Percentiles rank a stretch among this genome's conserved stretches.
phyloP scores from a whole-genome alignment of 139 green algal species.

The Yamagishiella unicocca region DNA sequence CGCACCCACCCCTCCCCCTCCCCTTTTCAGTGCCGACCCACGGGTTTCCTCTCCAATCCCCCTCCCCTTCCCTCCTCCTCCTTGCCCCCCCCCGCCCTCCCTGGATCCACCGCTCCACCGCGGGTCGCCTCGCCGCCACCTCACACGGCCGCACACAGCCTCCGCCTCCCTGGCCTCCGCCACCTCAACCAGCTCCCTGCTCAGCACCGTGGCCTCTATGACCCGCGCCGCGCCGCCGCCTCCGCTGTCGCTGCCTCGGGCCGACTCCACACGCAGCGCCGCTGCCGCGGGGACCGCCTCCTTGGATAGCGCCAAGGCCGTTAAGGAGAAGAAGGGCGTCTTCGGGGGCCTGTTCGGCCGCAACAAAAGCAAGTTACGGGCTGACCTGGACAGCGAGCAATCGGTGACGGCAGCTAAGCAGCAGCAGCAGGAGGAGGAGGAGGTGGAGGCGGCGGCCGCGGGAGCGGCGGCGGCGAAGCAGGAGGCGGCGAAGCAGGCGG shows the following conservation, averaged over 20 bases:
- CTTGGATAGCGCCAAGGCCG: neutral
- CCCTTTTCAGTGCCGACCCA: no score
- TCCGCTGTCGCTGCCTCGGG: neutral
- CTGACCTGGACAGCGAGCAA: no score
- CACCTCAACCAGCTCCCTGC: neutral
- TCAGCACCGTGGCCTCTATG: slow-evolving; percentile 2
- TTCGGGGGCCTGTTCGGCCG: neutral
- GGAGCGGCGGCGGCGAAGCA: neutral
- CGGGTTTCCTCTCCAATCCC: no score
- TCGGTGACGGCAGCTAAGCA: no score
- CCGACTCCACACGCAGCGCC: neutral
- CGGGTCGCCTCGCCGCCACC: no score
- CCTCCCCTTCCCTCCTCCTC: no score
- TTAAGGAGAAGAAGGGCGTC: slow-evolving; percentile 6
- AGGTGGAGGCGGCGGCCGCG: neutral
- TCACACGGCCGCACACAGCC: no score
- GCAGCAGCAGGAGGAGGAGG: neutral
- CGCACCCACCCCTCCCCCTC: no score
- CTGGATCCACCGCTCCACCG: no score
- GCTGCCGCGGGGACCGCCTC: neutral
- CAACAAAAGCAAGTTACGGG: slow-evolving; percentile 30
- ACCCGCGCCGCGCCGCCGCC: slow-evolving; percentile 1
- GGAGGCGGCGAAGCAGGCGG: neutral
- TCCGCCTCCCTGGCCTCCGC: neutral
- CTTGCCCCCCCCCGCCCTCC: no score